These are phyloP conservation scores for Alternaria dauci DNA, from an alignment of 2,329 filamentous ascomycete genomes.

Conservation along the genomic window DNA sequence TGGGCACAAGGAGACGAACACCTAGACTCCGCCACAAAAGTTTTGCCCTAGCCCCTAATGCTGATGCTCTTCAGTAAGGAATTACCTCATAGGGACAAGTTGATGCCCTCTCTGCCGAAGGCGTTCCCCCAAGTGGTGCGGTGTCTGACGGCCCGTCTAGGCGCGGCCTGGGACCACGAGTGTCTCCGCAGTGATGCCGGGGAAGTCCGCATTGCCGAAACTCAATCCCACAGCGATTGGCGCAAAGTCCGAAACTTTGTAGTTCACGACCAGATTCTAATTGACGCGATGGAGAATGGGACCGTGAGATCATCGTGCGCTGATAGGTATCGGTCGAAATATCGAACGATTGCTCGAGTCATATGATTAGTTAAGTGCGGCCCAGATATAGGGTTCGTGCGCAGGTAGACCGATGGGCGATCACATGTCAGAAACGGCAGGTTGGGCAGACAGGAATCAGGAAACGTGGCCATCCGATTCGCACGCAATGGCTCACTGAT, in stretches of 20 bases:
- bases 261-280: slow-evolving; percentile 7
- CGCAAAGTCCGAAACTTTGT: background rate
- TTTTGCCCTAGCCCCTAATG: slow-evolving; percentile 4
- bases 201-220: slow-evolving; percentile 5
- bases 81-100: background rate
- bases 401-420: background rate
- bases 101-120: background rate
- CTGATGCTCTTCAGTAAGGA: slow-evolving; percentile 8
- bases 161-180: slow-evolving; percentile 2
- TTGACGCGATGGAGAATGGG: background rate
- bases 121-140: slow-evolving; percentile 2
- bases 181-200: slow-evolving; percentile 6
- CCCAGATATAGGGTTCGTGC: background rate
- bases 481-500: background rate
- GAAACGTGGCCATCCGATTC: background rate
- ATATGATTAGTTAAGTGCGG: background rate
- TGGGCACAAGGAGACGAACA: background rate
- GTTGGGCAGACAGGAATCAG: background rate
- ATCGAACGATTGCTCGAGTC: background rate
- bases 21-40: slow-evolving; percentile 13
- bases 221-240: slow-evolving; percentile 2
- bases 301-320: background rate
- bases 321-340: background rate
- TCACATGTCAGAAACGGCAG: background rate
- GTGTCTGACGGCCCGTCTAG: slow-evolving; percentile 8